Base-by-base conservation (phyloP, 1,284 basidiomycete genomes). In the Heterobasidion occidentale region DNA sequence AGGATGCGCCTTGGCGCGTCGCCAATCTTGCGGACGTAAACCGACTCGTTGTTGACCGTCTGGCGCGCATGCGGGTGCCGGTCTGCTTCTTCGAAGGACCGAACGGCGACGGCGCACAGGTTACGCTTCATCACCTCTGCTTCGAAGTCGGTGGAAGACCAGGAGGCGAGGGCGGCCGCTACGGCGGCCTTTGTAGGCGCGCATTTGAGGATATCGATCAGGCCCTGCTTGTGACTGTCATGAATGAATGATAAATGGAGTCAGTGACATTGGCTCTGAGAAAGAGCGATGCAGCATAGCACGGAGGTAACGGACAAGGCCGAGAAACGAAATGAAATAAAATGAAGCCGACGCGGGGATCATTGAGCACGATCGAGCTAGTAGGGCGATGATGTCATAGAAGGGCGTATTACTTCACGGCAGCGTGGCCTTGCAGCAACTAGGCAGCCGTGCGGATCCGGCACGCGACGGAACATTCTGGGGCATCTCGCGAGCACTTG, bases 21-120 rank as follows among this genome's bases (percentile, higher is more conserved):
- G 2, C 73, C 76, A 14, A 81, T 73, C 61, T 74, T 80, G 49
- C 68, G 63, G 20, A 84, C 67, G 34, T 66, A 63, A 0, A 83
- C 71, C 0, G 79, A 79, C 7, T 70, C 71, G 1, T 68, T 66
- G n/a, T 65, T 67, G 3, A 58, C 58, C 15, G 80, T 62, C 7
- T 74, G 74, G 27, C 67, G 62, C 0, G 73, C 79, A 14, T 84
- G 81, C 0, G 77, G 74, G 54, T 79, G 77, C 11, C 55, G 59
- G 50, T 79, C 76, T 81, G 82, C 84, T 56, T 77, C 68, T 5
- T 70, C 69, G 54, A 77, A 79, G 0, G 78, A 73, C 6, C 83
- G 73, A 55, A 80, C 57, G 2, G 79, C 80, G 4, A 77, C 79
- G 1, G 76, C 80, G 54, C 80, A 81, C 74, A 83, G 78, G 11